Evolutionary conservation across 306 rosid species (phyloP).

Genomic region (Cicer cuneatum): DNA sequence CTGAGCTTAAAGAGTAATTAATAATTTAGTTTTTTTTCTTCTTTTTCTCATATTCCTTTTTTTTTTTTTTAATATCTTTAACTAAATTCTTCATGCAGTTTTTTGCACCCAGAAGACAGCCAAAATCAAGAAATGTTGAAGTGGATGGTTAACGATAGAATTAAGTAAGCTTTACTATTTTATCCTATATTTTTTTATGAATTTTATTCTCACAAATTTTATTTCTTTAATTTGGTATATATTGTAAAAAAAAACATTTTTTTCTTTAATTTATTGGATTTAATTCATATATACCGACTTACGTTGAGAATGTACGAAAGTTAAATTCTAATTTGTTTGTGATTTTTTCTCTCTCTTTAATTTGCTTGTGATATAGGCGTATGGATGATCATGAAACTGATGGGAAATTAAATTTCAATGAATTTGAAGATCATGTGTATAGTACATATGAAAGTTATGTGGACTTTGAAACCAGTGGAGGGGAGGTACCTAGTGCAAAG

Average conservation of each 20-base stretch:
- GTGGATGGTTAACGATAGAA: slow-evolving; percentile 68
- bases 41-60: background rate
- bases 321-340: no score
- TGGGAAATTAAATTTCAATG: slow-evolving; percentile 65
- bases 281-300: no score
- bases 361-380: slow-evolving; percentile 50
- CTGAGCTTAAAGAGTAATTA: slow-evolving; percentile 69
- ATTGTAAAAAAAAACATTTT: no score
- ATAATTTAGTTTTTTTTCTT: background rate
- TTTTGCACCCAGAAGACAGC: slow-evolving; percentile 86
- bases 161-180: slow-evolving; percentile 51
- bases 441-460: slow-evolving; percentile 56
- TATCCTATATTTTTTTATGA: background rate
- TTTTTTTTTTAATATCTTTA: background rate
- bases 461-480: slow-evolving; percentile 58
- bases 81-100: slow-evolving; percentile 44
- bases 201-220: background rate
- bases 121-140: slow-evolving; percentile 50
- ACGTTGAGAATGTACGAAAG: no score
- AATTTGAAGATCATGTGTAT: slow-evolving; percentile 57
- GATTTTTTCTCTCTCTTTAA: background rate
- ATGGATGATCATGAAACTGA: slow-evolving; percentile 58
- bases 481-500: slow-evolving; percentile 43
- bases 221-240: no score
- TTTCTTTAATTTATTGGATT: no score